These are phyloP conservation scores for Talaromyces sp. DNA, from an alignment of 2,329 filamentous ascomycete species.

Conservation along the genomic window DNA sequence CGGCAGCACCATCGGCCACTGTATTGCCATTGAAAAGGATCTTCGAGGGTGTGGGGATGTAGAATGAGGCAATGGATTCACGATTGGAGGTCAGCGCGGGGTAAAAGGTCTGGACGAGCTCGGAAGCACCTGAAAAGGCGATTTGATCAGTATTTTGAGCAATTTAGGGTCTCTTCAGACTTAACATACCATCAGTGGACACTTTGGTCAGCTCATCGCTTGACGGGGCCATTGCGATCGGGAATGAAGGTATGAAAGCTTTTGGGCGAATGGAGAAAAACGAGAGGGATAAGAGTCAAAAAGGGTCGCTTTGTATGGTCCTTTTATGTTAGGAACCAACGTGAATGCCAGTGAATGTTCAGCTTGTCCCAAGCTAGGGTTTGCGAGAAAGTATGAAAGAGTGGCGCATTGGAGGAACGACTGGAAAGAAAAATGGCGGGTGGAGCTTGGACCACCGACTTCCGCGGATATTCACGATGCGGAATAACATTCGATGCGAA, in stretches of 20 bases:
- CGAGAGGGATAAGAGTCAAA: background rate
- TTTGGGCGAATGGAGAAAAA: background rate
- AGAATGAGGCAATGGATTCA: constrained; percentile 66
- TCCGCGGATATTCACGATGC: constrained; percentile 29
- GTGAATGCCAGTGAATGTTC: no score
- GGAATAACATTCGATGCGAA: constrained; percentile 27
- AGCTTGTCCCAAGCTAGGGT: no score
- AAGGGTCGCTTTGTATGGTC: background rate
- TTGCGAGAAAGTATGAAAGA: no score
- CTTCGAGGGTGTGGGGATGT: constrained; percentile 63
- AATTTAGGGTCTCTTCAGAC: background rate
- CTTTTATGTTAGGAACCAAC: no score
- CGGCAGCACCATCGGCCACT: constrained; percentile 63
- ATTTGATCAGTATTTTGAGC: background rate
- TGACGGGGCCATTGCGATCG: constrained; percentile 33
- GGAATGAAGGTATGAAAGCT: background rate
- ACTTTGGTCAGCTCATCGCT: constrained; percentile 44
- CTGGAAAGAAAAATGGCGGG: constrained; percentile 24
- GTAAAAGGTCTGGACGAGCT: constrained; percentile 76
- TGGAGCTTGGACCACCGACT: constrained; percentile 40
- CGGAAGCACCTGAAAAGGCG: constrained; percentile 62
- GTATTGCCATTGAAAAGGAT: constrained; percentile 80
- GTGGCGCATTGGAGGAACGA: background rate
- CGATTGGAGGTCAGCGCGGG: constrained; percentile 66
- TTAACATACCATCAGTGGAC: constrained; percentile 44